Base-by-base conservation (phyloP, 805 yeast species). In the Yamadazyma philogaea region DNA sequence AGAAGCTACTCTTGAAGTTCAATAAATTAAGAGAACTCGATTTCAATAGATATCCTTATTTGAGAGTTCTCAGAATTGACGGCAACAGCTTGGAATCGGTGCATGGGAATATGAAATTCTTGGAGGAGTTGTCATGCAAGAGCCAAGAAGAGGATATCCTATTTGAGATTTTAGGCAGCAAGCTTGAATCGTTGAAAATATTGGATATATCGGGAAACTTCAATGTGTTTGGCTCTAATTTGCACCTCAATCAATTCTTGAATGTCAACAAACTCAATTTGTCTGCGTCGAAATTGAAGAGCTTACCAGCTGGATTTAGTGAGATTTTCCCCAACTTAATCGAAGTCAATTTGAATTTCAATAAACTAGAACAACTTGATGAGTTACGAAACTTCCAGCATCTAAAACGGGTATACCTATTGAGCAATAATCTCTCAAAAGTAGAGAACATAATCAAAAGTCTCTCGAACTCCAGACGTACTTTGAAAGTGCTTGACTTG, bases 321-420 rank as follows among this genome's bases (percentile, higher is more conserved):
- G 42, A 51, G 1, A 37, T 61, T 28, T 77, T 77, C 50, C 80
- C 81, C 20, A 64, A 75, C 44, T 60, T 78, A 32, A 45, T 65
- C 16, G 75, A 72, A 37, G 55, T 78, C 42, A 76, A 77, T 46
- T 61, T 78, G 40, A 77, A 75, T 45, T 78, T 78, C 59, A 78
- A 78, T 53, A 61, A 58, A 30, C 47, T 78, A 20, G 53, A 46
- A 10, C 64, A 68, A 20, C 53, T 77, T 28, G 38, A 47, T 5
- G 64, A 58, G 0, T 52, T 78, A 28, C 40, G 61, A 2, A 53
- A 55, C 3, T 54, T 75, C 47, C 50, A 45, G 8, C 60, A 62
- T 37, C 57, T 78, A 37, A 60, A 56, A 37, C 66, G 66, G 43
- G 53, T 77, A 33, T 69, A 63, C 39, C 44, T 76, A 34, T 61